Percentiles rank a stretch among this genome's conserved stretches.
Conservation (phyloP, 1,139 yeast species). For the Waltiozyma sp. region DNA sequence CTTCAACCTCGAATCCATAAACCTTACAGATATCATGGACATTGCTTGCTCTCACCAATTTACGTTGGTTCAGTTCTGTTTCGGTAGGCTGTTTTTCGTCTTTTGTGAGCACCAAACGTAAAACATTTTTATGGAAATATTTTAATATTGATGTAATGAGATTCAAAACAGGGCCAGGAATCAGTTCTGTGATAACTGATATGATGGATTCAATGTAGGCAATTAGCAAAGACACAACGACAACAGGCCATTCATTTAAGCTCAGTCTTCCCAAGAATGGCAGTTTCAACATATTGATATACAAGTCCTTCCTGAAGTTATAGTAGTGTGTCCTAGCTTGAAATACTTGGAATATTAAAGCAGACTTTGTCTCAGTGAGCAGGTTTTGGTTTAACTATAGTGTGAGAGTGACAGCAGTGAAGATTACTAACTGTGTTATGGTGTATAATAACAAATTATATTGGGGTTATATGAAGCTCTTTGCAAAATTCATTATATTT, state of each 20-base stretch:
- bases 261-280: slow-evolving; percentile 24
- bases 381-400: too few relatives aligned
- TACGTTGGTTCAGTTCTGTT: slow-evolving; percentile 17
- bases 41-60: slow-evolving; percentile 27
- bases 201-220: slow-evolving; percentile 23
- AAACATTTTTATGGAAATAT: slow-evolving; percentile 17
- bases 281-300: not conserved
- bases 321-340: too few relatives aligned
- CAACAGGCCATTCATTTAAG: slow-evolving; percentile 23
- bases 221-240: slow-evolving; percentile 18
- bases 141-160: slow-evolving; percentile 16
- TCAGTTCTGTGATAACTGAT: slow-evolving; percentile 20
- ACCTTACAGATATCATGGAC: slow-evolving; percentile 54
- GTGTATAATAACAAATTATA: too few relatives aligned
- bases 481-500: too few relatives aligned
- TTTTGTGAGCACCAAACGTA: slow-evolving; percentile 19
- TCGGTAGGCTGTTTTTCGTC: slow-evolving; percentile 22
- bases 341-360: too few relatives aligned
- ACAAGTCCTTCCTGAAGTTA: not conserved
- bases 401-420: too few relatives aligned
- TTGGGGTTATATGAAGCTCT: too few relatives aligned
- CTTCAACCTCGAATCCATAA: slow-evolving; percentile 52
- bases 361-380: too few relatives aligned
- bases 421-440: too few relatives aligned
- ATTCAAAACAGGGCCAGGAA: slow-evolving; percentile 19